Percentiles rank a stretch among this genome's conserved stretches.
Conservation (phyloP, 371 early-diverging fungal species). For the Caulochytrium protostelioides region DNA sequence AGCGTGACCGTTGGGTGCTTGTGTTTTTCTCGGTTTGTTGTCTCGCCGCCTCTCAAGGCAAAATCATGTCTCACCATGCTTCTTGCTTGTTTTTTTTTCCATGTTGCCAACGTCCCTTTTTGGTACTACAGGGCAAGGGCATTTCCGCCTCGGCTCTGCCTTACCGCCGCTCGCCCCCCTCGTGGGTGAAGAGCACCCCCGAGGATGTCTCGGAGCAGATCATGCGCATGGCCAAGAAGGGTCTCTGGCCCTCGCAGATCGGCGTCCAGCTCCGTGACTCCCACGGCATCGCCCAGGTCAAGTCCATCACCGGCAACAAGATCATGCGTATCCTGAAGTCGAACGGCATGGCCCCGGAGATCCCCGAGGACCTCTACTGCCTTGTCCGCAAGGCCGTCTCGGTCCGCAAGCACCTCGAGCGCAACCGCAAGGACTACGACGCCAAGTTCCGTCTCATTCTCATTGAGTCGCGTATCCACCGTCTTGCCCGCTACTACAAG, state of each 20-base stretch:
- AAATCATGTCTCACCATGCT: no score
- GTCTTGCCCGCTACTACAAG: constrained; percentile 99
- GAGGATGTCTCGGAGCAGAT: constrained; percentile 96
- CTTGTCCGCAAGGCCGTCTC: constrained; percentile 98
- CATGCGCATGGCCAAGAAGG: constrained; percentile 98
- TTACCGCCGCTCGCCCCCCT: constrained; percentile 93
- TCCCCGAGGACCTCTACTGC: constrained; percentile 98
- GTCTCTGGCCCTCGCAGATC: constrained; percentile 95
- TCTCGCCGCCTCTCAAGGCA: no score
- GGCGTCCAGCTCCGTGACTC: constrained; percentile 96
- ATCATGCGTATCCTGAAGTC: constrained; percentile 79
- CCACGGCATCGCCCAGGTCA: constrained; percentile 95
- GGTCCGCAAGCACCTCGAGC: constrained; percentile 98
- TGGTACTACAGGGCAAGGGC: no score
- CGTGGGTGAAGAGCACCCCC: constrained; percentile 89
- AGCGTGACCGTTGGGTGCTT: no score
- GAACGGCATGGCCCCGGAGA: constrained; percentile 85
- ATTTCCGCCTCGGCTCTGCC: constrained; percentile 96
- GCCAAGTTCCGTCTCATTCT: constrained; percentile 98
- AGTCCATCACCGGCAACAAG: constrained; percentile 87
- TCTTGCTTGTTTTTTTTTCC: no score
- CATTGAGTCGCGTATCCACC: constrained; percentile 96
- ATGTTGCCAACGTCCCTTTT: no score
- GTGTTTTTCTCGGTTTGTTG: no score
- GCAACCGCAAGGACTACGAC: constrained; percentile 97